Percentiles rank a stretch among this genome's conserved stretches.
Evolutionary conservation across 805 yeast species (phyloP).

Genomic region (Kurtzmaniella cleridarum): DNA sequence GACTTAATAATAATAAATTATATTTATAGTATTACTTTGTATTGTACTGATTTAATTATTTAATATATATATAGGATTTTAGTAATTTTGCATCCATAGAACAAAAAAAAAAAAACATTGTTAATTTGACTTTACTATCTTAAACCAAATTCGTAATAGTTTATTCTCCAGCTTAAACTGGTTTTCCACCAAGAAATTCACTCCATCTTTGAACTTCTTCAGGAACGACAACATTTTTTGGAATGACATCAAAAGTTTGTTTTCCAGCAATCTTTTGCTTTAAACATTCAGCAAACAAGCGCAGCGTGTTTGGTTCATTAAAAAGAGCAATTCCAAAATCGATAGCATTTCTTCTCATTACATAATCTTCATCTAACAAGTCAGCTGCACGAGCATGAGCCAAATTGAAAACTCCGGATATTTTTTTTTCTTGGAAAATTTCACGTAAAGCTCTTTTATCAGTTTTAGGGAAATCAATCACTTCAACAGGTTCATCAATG

Average conservation of each 20-base stretch:
- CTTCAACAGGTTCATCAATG: slow-evolving; percentile 45
- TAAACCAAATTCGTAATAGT: too few relatives aligned
- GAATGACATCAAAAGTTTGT: slow-evolving; percentile 42
- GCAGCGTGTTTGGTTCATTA: slow-evolving; percentile 93
- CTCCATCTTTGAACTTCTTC: slow-evolving; percentile 92
- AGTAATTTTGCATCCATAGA: too few relatives aligned
- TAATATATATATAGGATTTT: too few relatives aligned
- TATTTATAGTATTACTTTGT: too few relatives aligned
- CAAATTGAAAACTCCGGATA: slow-evolving; percentile 85
- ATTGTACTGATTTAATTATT: too few relatives aligned
- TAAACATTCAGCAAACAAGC: slow-evolving; percentile 80
- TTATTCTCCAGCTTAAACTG: slow-evolving; percentile 42
- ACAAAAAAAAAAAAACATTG: too few relatives aligned
- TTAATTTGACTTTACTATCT: too few relatives aligned
- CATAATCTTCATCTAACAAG: slow-evolving; percentile 82
- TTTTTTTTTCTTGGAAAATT: slow-evolving; percentile 80
- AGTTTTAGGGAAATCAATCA: slow-evolving; percentile 85
- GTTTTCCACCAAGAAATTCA: slow-evolving; percentile 92
- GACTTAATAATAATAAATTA: too few relatives aligned
- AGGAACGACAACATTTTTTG: slow-evolving; percentile 55
- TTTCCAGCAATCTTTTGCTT: slow-evolving; percentile 58
- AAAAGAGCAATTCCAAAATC: slow-evolving; percentile 95
- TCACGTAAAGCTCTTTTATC: slow-evolving; percentile 93
- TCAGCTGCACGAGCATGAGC: slow-evolving; percentile 86
- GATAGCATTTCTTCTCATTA: slow-evolving; percentile 98